Base-by-base conservation (phyloP, 1,284 basidiomycete genomes). In the Schizopora paradoxa region DNA sequence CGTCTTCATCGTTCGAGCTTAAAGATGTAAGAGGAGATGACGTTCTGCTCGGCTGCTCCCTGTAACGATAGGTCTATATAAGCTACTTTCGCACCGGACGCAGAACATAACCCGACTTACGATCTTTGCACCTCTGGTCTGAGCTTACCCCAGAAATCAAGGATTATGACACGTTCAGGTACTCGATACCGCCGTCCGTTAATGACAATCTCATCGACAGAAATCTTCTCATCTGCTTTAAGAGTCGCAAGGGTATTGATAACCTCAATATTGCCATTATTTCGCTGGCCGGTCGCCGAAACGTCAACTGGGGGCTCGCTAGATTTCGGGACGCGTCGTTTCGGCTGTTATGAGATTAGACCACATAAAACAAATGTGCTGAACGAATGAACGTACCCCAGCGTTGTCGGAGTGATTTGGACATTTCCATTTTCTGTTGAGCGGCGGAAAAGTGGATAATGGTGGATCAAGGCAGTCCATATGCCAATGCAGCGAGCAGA, bases 401-500 rank as follows among this genome's bases (percentile, higher is more conserved):
- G 86, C 74, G 52, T 83, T 81, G 51, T 95, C 90, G 22, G 83
- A 82, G 62, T 99, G 95, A 58, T 93, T 91, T 2, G 96, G 96
- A 66, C 95, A 99, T 91, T 95, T 97, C 95, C 96, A 99, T 65
- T 94, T 96, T 68, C 85, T 85, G 53, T 80, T 81, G 47, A 86
- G 79, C 21, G 85, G 77, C 3, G 96, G 96, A 79, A 98, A 85
- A 36, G 74, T 75, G 16, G 85, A 73, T 55, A 97, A 69, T 2
- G 96, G 95, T 14, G 95, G 96, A 56, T 89, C 84, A 26, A 99
- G 71, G 60, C 95, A 99, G 63, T 99, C 95, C 45, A 98, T 76
- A 63, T 99, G 95, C 91, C 95, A 99, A 64, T 95, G 89, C 46
- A 95, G 74, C 48, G 77, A 75, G 67, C 96, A 99, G 61, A 94